Evolutionary conservation across 2,329 filamentous ascomycete genomes (phyloP).

Genomic region (Mycogone perniciosa): DNA sequence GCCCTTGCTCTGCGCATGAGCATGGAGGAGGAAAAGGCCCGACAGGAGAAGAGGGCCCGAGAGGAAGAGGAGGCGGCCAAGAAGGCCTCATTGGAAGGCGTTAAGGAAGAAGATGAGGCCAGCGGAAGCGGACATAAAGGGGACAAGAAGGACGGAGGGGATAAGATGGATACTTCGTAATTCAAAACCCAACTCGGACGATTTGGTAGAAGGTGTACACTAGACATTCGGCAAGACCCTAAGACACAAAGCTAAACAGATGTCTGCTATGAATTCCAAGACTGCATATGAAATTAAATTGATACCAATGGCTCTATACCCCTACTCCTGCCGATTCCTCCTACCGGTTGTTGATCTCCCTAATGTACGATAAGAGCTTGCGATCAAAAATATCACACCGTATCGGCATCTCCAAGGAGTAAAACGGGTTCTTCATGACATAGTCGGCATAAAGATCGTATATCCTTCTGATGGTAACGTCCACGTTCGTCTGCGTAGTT

Average conservation of each 20-base stretch:
- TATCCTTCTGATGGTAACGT: constrained; percentile 73
- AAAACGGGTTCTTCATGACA: constrained; percentile 99
- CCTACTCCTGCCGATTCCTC: not conserved
- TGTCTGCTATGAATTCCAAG: constrained; percentile 9
- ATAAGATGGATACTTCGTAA: constrained; percentile 85
- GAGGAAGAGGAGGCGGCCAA: constrained; percentile 66
- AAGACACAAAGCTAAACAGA: constrained; percentile 7
- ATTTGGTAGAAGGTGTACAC: constrained; percentile 31
- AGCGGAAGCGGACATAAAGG: constrained; percentile 37
- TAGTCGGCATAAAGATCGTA: constrained; percentile 96
- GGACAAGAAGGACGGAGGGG: constrained; percentile 45
- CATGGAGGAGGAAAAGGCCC: constrained; percentile 94
- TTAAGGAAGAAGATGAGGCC: constrained; percentile 72
- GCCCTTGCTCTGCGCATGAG: constrained; percentile 94
- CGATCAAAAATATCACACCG: constrained; percentile 93
- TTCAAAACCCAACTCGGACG: constrained; percentile 22
- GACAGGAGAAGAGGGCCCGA: constrained; percentile 78
- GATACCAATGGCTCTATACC: no score
- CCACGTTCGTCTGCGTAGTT: constrained; percentile 77
- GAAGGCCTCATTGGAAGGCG: constrained; percentile 71
- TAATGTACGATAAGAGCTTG: constrained; percentile 73
- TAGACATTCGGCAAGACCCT: constrained; percentile 17
- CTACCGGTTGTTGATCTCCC: constrained; percentile 59
- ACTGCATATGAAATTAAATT: constrained; percentile 3
- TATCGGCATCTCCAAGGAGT: constrained; percentile 95